A percentile compares a stretch with the other conserved stretches of the same genome.
phyloP scores from a whole-genome alignment of 306 rosid species.

The Malus asiatica region DNA sequence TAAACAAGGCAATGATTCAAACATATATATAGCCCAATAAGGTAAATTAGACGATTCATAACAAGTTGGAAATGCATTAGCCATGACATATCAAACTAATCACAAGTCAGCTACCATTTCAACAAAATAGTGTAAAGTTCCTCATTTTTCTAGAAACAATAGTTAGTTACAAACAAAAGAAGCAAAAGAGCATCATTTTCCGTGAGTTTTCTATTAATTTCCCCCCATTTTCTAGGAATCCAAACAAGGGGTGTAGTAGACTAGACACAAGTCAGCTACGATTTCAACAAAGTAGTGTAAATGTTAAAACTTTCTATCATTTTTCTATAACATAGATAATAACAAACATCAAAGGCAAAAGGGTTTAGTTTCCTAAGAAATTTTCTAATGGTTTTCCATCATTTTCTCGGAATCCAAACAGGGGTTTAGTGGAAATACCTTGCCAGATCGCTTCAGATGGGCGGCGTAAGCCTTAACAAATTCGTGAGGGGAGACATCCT shows the following conservation, averaged over 20 bases:
- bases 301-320: neutral
- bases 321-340: neutral
- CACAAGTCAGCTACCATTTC: neutral
- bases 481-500: conserved; percentile 52
- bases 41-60: neutral
- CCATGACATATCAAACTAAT: neutral
- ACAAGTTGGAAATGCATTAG: neutral
- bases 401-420: neutral
- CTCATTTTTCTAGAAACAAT: neutral
- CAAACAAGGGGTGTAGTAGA: neutral
- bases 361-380: neutral
- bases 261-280: neutral
- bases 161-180: neutral
- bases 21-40: neutral
- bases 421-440: conserved; percentile 14
- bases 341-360: neutral
- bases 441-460: conserved; percentile 50
- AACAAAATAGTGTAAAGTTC: neutral
- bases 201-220: no score
- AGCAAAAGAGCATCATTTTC: neutral
- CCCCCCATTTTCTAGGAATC: neutral
- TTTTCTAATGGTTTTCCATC: neutral
- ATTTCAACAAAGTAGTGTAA: neutral
- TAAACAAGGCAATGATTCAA: neutral
- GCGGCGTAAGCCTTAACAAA: conserved; percentile 49